Percentiles rank a stretch among this genome's conserved stretches.
These are phyloP conservation scores for Chrysoporthe austroafricana DNA, from an alignment of 2,329 filamentous ascomycete species.

Conservation along the genomic window DNA sequence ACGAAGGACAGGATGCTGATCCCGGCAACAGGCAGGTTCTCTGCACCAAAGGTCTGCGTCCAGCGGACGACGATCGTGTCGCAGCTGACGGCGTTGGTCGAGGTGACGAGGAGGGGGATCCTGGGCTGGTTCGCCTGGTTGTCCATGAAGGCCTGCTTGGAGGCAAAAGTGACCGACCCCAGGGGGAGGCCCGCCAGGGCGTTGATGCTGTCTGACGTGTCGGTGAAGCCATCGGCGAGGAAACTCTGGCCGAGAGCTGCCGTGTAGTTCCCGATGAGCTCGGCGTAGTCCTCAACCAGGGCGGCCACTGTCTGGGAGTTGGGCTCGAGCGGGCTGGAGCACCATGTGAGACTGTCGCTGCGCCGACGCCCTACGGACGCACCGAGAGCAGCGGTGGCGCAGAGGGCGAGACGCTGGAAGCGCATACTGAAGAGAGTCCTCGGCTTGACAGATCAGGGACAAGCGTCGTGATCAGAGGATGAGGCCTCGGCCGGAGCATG, in stretches of 20 bases:
- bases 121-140: conserved; percentile 34
- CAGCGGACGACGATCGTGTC: conserved; percentile 39
- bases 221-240: conserved; percentile 37
- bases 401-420: not conserved
- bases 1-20: conserved; percentile 36
- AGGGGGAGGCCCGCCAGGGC: conserved; percentile 35
- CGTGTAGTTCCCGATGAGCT: conserved; percentile 27
- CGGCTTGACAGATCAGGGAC: not conserved
- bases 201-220: conserved; percentile 42
- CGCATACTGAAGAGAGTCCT: not conserved
- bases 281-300: conserved; percentile 19
- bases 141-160: conserved; percentile 37
- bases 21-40: conserved; percentile 34
- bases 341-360: not conserved
- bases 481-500: not conserved
- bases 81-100: conserved; percentile 36
- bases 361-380: not conserved
- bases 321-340: conserved; percentile 5
- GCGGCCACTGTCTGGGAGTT: not conserved
- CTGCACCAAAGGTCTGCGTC: conserved; percentile 35
- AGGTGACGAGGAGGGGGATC: conserved; percentile 35
- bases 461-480: not conserved
- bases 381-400: not conserved
- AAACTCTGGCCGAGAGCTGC: conserved; percentile 18
- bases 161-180: conserved; percentile 38